Percentiles rank a stretch among this genome's conserved stretches.
Evolutionary conservation across 345 rosid species (phyloP).

Genomic region (Geranium rotundifolium): DNA sequence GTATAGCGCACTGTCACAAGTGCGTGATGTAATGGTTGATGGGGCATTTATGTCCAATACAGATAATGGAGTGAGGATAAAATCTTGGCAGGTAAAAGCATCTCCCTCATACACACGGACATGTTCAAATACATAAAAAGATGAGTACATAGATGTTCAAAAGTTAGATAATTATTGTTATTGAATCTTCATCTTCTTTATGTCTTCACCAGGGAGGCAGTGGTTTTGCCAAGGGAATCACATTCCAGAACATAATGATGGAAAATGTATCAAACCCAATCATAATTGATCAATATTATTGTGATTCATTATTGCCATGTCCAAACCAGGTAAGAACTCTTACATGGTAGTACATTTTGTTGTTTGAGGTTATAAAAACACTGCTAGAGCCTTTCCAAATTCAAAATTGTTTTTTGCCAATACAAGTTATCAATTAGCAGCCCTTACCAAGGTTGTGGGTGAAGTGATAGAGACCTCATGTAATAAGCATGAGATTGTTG

Average conservation of each 20-base stretch:
- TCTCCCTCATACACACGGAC: background rate
- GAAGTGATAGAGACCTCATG: too few species aligned
- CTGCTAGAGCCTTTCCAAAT: too few species aligned
- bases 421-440: too few species aligned
- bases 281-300: constrained; percentile 77
- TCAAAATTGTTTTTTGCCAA: too few species aligned
- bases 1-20: constrained; percentile 41
- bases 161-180: background rate
- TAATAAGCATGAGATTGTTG: too few species aligned
- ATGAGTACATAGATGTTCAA: background rate
- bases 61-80: constrained; percentile 74
- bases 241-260: constrained; percentile 53
- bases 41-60: constrained; percentile 58
- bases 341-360: background rate
- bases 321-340: constrained; percentile 55
- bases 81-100: constrained; percentile 82
- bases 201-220: constrained; percentile 54
- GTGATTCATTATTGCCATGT: constrained; percentile 62
- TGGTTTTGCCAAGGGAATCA: constrained; percentile 52
- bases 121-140: background rate
- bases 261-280: constrained; percentile 78
- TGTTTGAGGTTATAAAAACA: background rate
- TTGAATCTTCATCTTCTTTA: constrained; percentile 8
- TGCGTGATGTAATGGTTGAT: constrained; percentile 44
- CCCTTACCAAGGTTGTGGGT: too few species aligned